Base-by-base conservation (phyloP, 2,329 filamentous ascomycete species). In the Parafenestella ontariensis region DNA sequence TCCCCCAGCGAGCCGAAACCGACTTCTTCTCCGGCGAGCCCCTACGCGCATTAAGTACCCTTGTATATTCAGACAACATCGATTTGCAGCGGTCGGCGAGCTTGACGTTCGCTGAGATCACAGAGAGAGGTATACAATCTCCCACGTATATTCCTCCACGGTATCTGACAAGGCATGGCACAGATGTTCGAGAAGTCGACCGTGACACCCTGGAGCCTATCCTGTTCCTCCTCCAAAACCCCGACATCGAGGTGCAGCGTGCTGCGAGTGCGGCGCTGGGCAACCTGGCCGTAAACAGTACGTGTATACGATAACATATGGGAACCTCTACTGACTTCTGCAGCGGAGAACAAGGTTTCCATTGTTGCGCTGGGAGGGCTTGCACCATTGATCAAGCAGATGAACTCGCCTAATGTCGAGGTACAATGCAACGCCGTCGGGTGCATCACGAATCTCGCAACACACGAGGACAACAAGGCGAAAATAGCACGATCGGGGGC, bases 351-450 rank as follows among this genome's bases (percentile, higher is more conserved):
- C 83, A 99, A 99, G 78, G 92, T 98, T 58, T 83, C 94, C 63
- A 99, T 99, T 69, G 95, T 99, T 58, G 87, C 92, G 62, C 87
- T 99, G 15, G 93, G 93, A 54, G 95, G 95, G 23, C 85, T 99
- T 56, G 88, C 88, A 48, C 94, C 95, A 48, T 84, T 99, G 56
- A 99, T 98, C 78, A 89, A 91, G 63, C 95, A 99, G 79, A 99
- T 99, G 95, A 92, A 96, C 79, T 98, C 94, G 52, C 86, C 89
- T 42, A 99, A 99, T 69, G 95, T 99, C 65, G 95, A 99, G 76
- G 95, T 99, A 23, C 95, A 99, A 78, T 99, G 95, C 82, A 99
- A 99, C 77, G 95, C 95, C 39, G 95, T 99, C 57, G 95, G 95
- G 46, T 99, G 95, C 81, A 99, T 99, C 76, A 99, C 95, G 41